These are phyloP conservation scores for Pestalotiopsis sp. DNA, from an alignment of 2,329 filamentous ascomycete genomes.

Conservation along the genomic window DNA sequence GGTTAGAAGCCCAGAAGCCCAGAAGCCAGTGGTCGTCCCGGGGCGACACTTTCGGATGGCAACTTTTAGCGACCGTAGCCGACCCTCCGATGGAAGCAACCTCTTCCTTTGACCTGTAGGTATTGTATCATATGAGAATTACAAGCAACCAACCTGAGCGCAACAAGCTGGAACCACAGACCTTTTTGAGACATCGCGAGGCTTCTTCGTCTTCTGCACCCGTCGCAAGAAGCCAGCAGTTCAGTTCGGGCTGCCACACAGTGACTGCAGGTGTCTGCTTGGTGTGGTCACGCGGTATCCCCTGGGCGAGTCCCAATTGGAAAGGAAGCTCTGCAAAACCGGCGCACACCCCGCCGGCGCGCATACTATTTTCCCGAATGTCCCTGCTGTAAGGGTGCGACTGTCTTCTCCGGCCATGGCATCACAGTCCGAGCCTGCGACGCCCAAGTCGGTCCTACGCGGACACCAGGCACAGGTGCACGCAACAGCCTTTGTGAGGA, in stretches of 20 bases:
- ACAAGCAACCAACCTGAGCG: neutral
- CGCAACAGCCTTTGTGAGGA: conserved; percentile 70
- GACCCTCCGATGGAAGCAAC: neutral
- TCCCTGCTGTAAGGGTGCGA: neutral
- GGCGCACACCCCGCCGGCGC: neutral
- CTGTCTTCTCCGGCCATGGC: conserved; percentile 17
- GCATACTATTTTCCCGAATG: neutral
- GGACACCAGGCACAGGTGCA: conserved; percentile 85
- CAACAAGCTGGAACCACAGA: neutral
- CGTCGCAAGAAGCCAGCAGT: neutral
- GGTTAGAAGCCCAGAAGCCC: neutral
- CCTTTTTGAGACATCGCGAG: neutral
- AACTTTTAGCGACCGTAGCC: conserved; percentile 9
- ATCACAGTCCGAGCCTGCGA: conserved; percentile 34
- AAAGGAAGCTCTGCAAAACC: neutral
- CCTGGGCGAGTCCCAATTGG: neutral
- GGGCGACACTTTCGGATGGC: neutral
- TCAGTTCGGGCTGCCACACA: neutral
- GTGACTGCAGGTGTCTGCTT: neutral
- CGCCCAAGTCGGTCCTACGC: conserved; percentile 71
- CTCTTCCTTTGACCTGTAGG: neutral
- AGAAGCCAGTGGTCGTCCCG: neutral
- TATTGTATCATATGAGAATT: neutral
- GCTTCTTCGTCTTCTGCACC: neutral
- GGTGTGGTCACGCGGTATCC: neutral